phyloP scores from a whole-genome alignment of 768 basidiomycete genomes.

The Boletus sp. region DNA sequence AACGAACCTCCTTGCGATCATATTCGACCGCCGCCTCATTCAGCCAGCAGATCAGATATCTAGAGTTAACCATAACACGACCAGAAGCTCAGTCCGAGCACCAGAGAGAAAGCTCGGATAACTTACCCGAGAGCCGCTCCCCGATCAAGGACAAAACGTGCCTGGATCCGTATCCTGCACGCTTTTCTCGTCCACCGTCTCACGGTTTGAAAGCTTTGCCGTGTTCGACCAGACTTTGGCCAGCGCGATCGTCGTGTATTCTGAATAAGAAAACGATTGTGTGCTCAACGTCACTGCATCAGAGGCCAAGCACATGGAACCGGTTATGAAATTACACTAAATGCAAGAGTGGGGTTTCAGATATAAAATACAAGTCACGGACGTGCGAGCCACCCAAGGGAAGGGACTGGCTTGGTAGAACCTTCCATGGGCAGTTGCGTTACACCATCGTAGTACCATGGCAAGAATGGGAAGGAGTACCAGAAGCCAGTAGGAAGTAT shows the following conservation, averaged over 20 bases:
- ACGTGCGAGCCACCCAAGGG: constrained; percentile 6
- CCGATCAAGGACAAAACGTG: background rate
- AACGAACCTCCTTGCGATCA: constrained; percentile 19
- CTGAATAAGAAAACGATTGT: background rate
- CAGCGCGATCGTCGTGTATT: constrained; percentile 5
- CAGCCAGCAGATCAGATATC: constrained; percentile 8
- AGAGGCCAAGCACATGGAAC: background rate
- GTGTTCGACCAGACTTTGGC: constrained; percentile 16
- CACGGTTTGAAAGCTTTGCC: constrained; percentile 7
- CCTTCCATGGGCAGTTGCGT: background rate
- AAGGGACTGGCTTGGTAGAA: background rate
- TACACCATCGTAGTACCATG: constrained; percentile 15
- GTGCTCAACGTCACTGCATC: background rate
- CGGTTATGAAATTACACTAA: constrained; percentile 1
- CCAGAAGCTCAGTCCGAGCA: background rate
- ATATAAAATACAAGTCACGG: constrained; percentile 15
- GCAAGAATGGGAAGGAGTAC: constrained; percentile 16
- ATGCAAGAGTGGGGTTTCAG: constrained; percentile 14
- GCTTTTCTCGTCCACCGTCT: constrained; percentile 1
- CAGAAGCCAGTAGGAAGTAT: constrained; percentile 13
- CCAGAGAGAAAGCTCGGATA: background rate
- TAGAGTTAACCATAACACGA: background rate
- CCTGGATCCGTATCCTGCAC: constrained; percentile 15
- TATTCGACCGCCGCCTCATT: constrained; percentile 9
- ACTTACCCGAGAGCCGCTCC: background rate